Base-by-base conservation (phyloP, 2,329 filamentous ascomycete genomes). In the Nothophoma quercina region DNA sequence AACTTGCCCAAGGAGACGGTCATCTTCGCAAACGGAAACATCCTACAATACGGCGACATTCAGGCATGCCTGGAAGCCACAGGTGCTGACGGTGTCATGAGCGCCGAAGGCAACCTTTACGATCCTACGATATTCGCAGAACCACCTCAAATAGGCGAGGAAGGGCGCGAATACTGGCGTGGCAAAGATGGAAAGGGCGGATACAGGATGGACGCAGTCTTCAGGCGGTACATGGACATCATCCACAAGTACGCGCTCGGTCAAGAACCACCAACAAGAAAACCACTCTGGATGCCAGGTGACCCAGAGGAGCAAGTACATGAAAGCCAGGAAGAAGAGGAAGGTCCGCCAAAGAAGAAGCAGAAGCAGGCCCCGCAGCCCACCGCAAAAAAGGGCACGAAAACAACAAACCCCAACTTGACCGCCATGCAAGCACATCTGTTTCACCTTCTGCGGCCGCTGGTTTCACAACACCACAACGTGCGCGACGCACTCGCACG, bases 11-110 rank as follows among this genome's bases (percentile, higher is more conserved):
- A 83, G 1, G 92, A 97, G 39, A 96, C 92, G 7, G 95, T 99
- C 19, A 85, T 99, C 2, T 98, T 99, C 70, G 95, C 95, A 3
- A 99, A 99, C 73, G 95, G 95, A 10, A 99, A 99, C 69, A 88
- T 97, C 28, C 78, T 99, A 52, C 88, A 90, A 71, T 83, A 88
- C 52, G 87, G 81, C 0, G 93, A 99, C 70, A 79, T 99, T 9
- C 83, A 88, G 42, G 78, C 78, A 16, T 98, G 93, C 68, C 78
- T 99, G 16, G 84, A 86, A 41, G 90, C 82, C 4, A 99, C 95
- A 1, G 92, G 93, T 1, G 93, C 88, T 1, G 95, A 99, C 72
- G 95, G 84, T 15, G 86, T 99, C 43, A 98, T 99, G 95, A 93
- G 89, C 62, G 95, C 95, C 5, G 95, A 99, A 75, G 95, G 92